Conservation (phyloP, 495 filamentous ascomycete genomes). For the Aspergillus homomorphus region DNA sequence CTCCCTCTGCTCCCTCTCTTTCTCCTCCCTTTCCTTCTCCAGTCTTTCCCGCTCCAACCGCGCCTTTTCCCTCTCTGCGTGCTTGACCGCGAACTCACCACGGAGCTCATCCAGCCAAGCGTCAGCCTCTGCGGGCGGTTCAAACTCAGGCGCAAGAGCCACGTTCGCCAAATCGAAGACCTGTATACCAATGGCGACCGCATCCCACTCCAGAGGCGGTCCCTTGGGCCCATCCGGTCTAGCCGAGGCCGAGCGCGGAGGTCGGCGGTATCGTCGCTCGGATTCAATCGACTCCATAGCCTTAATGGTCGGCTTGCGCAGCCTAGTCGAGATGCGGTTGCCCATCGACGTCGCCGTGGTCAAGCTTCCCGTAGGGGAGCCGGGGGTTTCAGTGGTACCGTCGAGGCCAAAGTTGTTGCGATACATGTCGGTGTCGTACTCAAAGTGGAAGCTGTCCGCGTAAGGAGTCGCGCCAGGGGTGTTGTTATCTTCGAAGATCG, state of each 20-base stretch:
- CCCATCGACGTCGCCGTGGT: conserved; percentile 24
- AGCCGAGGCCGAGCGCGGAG: conserved; percentile 8
- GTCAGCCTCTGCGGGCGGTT: conserved; percentile 17
- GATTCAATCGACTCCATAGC: conserved; percentile 40
- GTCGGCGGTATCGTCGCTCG: conserved; percentile 23
- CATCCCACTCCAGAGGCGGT: conserved; percentile 5
- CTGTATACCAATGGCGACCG: conserved; percentile 17
- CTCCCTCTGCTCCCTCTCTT: conserved; percentile 7
- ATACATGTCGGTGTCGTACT: conserved; percentile 25
- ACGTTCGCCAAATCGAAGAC: conserved; percentile 28
- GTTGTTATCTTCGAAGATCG: conserved; percentile 9
- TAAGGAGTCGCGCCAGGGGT: conserved; percentile 13
- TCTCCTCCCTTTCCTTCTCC: neutral
- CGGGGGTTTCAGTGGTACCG: conserved; percentile 24
- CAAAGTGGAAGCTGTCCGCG: conserved; percentile 16
- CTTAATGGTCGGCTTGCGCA: conserved; percentile 39
- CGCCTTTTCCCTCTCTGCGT: conserved; percentile 1
- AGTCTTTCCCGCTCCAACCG: neutral
- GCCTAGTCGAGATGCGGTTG: conserved; percentile 30
- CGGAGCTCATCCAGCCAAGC: conserved; percentile 20
- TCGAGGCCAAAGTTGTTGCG: conserved; percentile 26
- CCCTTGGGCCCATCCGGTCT: conserved; percentile 8
- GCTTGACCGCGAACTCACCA: conserved; percentile 16
- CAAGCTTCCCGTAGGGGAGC: conserved; percentile 28
- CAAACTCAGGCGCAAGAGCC: conserved; percentile 26